Conservation (phyloP, 768 basidiomycete species). For the Amanita rimosa region DNA sequence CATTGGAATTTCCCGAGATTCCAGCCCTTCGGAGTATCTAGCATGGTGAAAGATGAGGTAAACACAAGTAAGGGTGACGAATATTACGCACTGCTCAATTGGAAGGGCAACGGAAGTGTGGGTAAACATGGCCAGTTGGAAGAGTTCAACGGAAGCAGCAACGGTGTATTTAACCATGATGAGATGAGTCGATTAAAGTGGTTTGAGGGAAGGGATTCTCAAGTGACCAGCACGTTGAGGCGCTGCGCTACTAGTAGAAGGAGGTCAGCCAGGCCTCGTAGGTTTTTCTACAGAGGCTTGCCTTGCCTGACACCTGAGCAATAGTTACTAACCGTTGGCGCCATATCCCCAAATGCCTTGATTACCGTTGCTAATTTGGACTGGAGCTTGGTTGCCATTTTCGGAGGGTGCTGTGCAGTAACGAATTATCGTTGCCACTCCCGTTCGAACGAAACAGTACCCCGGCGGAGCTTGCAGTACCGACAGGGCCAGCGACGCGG, state of each 20-base stretch:
- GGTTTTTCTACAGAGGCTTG: not conserved
- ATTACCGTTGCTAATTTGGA: no score
- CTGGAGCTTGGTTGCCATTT: no score
- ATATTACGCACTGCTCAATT: slow-evolving; percentile 14
- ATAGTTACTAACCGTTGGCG: no score
- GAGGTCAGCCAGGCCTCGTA: not conserved
- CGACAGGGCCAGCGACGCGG: no score
- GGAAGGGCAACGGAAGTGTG: slow-evolving; percentile 16
- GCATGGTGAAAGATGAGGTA: not conserved
- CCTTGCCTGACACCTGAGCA: no score
- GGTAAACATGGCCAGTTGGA: slow-evolving; percentile 18
- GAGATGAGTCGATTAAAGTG: not conserved
- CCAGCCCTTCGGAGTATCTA: not conserved
- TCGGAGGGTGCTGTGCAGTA: no score
- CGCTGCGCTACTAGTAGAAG: not conserved
- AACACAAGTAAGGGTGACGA: not conserved
- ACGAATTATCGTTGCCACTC: no score
- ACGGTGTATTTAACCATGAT: not conserved
- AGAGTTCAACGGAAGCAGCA: slow-evolving; percentile 5
- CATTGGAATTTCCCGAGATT: not conserved
- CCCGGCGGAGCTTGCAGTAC: no score
- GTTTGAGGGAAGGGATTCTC: not conserved
- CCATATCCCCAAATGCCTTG: no score
- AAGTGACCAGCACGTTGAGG: not conserved
- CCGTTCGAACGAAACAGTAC: no score